Conservation (phyloP, 2,329 filamentous ascomycete genomes). For the Zymoseptoria passerinii region DNA sequence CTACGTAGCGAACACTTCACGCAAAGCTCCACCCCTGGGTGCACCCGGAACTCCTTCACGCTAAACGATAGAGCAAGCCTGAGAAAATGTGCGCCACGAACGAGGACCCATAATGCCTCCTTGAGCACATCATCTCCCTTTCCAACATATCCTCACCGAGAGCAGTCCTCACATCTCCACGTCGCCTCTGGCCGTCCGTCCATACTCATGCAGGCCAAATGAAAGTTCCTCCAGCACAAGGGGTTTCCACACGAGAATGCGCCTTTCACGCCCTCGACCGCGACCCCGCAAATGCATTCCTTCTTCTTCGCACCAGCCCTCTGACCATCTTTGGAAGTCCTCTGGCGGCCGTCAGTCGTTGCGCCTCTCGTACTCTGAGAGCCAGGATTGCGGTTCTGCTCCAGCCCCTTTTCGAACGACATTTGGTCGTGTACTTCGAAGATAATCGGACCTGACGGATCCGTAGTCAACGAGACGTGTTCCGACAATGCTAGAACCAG, state of each 20-base stretch:
- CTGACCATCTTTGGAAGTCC: background rate
- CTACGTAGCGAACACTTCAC: background rate
- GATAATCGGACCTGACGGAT: slow-evolving; percentile 2
- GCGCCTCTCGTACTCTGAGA: background rate
- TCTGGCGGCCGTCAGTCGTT: background rate
- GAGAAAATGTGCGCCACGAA: background rate
- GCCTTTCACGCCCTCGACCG: slow-evolving; percentile 1
- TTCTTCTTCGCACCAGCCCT: slow-evolving; percentile 1
- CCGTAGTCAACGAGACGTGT: background rate
- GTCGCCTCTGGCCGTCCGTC: slow-evolving; percentile 4
- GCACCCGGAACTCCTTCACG: background rate
- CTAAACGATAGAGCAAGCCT: background rate
- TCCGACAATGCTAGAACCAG: slow-evolving; percentile 4
- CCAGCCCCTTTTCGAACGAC: slow-evolving; percentile 4
- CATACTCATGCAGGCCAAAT: slow-evolving; percentile 14
- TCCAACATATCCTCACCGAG: background rate
- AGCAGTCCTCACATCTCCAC: slow-evolving; percentile 15
- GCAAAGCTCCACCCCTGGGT: background rate
- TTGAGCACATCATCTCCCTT: background rate
- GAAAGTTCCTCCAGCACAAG: slow-evolving; percentile 9
- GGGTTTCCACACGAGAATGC: slow-evolving; percentile 13
- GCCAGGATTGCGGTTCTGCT: background rate
- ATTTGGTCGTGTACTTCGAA: slow-evolving; percentile 7
- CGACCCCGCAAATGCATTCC: slow-evolving; percentile 12
- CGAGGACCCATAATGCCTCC: background rate